Evolutionary conservation across 306 rosid species (phyloP), one percentile per base, ranked within the genome.

Genomic region (Cercis canadensis): DNA sequence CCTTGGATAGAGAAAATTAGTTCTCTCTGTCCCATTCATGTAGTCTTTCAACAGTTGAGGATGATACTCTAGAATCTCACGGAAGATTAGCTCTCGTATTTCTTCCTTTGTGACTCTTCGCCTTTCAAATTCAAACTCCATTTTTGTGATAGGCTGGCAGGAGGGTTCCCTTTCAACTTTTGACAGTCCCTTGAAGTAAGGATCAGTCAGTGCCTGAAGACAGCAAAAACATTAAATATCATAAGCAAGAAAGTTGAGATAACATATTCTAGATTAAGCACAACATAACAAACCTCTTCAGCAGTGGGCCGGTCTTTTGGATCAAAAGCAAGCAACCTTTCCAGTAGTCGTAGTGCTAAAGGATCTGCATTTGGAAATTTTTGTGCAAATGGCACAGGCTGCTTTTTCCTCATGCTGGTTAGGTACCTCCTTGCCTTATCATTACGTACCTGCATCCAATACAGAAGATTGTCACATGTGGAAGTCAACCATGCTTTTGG

Each of bases 281-380:
- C 59, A 50, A 40, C 29, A 41, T 32, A 73, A 78, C 92, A 81
- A 75, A 93, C 98, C 97, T 90, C 96, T 85, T 85, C 89, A 7
- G 98, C 98, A 63, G 96, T 90, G 58, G 96, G 98, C 52, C 98
- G 86, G 67, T 93, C 94, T 80, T 93, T 93, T 17, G 98, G 98
- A 83, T 93, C 97, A 55, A 93, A 93, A 40, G 97, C 97, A 9
- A 93, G 98, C 78, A 90, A 73, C 70, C 88, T 84, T 82, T 84
- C 88, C 44, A 93, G 62, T 24, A 93, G 85, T 11, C 80, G 82
- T 40, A 93, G 78, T 19, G 92, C 92, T 83, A 88, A 76, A 68
- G 98, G 98, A 79, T 93, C 94, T 0, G 89, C 97, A 84, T 75
- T 90, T 7, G 96, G 94, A 81, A 93, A 90, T 51, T 88, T 93